phyloP scores from a whole-genome alignment of 371 early-diverging fungal genomes.

The Polyrhizophydium stewartii region DNA sequence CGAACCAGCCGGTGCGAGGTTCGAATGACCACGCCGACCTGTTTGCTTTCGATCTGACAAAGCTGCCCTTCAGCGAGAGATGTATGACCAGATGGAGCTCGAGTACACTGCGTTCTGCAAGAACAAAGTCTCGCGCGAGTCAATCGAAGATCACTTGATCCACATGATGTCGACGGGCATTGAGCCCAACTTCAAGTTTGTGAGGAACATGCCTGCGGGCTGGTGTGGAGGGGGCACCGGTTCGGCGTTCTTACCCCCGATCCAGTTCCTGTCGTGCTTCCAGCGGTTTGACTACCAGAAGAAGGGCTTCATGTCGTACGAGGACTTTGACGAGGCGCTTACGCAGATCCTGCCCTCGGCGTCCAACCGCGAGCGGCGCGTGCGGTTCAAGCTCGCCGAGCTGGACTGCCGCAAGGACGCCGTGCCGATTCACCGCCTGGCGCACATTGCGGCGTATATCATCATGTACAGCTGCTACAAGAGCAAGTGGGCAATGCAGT shows the following conservation, averaged over 20 bases:
- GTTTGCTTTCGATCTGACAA: background rate
- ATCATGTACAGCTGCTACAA: slow-evolving; percentile 21
- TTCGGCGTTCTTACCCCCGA: background rate
- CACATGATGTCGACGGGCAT: slow-evolving; percentile 33
- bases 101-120: slow-evolving; percentile 43
- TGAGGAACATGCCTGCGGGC: background rate
- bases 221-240: background rate
- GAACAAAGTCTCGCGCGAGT: slow-evolving; percentile 33
- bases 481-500: slow-evolving; percentile 32
- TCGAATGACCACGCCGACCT: background rate
- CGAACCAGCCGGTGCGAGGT: slow-evolving; percentile 29
- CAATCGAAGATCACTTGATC: slow-evolving; percentile 36
- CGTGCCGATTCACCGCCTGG: slow-evolving; percentile 29
- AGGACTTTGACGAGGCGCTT: slow-evolving; percentile 43
- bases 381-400: slow-evolving; percentile 26
- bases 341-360: slow-evolving; percentile 27
- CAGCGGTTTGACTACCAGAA: slow-evolving; percentile 33
- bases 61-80: slow-evolving; percentile 23
- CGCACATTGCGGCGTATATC: slow-evolving; percentile 27
- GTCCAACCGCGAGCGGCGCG: slow-evolving; percentile 12
- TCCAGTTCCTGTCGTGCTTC: slow-evolving; percentile 25
- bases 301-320: slow-evolving; percentile 24
- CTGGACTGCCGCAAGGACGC: slow-evolving; percentile 17
- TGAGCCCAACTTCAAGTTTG: slow-evolving; percentile 44
- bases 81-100: slow-evolving; percentile 47